phyloP scores from a whole-genome alignment of 2,329 filamentous ascomycete species.

The Cladosporium phlei region DNA sequence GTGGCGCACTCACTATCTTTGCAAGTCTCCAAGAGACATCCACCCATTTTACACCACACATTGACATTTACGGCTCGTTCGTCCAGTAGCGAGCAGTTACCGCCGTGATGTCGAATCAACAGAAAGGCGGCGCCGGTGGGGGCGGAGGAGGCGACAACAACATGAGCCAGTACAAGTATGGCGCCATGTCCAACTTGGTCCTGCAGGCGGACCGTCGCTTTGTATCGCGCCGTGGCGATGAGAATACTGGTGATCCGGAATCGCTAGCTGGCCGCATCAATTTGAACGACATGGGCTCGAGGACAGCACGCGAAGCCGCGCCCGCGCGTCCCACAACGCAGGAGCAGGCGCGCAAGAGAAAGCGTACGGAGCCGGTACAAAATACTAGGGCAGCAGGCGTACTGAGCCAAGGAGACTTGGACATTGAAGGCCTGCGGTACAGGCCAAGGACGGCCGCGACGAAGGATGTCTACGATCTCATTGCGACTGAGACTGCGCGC shows the following conservation, averaged over 20 bases:
- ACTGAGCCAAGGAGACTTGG: slow-evolving; percentile 74
- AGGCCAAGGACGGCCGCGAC: slow-evolving; percentile 87
- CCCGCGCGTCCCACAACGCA: slow-evolving; percentile 56
- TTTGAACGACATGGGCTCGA: slow-evolving; percentile 88
- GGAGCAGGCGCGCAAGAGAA: slow-evolving; percentile 77
- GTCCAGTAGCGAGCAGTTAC: slow-evolving; percentile 1
- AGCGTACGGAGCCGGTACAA: slow-evolving; percentile 66
- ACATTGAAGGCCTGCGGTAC: slow-evolving; percentile 89
- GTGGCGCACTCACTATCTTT: slow-evolving; percentile 4
- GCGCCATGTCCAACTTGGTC: slow-evolving; percentile 91
- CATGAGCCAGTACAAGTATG: slow-evolving; percentile 37
- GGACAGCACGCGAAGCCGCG: slow-evolving; percentile 71
- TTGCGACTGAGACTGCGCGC: slow-evolving; percentile 82
- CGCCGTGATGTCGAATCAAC: slow-evolving; percentile 15
- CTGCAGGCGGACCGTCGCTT: slow-evolving; percentile 99
- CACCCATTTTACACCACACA: slow-evolving; percentile 1
- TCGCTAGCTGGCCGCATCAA: slow-evolving; percentile 91
- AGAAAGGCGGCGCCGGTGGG: slow-evolving; percentile 17
- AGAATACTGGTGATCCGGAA: slow-evolving; percentile 94
- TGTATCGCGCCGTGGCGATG: slow-evolving; percentile 84
- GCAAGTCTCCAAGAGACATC: slow-evolving; percentile 8
- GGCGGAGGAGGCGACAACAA: slow-evolving; percentile 26
- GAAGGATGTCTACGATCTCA: slow-evolving; percentile 87
- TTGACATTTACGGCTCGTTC: slow-evolving; percentile 13
- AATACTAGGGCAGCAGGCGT: slow-evolving; percentile 66